phyloP scores from a whole-genome alignment of 306 rosid genomes.

The Inga oerstediana region DNA sequence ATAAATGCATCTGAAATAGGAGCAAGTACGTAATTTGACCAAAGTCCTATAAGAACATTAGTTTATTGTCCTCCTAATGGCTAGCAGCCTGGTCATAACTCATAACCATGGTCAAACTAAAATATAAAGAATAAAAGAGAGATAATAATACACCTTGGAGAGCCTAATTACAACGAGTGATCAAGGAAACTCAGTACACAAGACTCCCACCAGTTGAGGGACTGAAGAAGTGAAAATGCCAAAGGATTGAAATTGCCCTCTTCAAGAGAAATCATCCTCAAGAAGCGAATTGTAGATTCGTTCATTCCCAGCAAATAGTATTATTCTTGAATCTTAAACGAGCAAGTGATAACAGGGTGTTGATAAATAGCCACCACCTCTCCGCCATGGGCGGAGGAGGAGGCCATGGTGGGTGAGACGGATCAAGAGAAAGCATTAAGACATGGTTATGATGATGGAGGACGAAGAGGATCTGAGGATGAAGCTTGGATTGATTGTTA shows the following conservation, averaged over 20 bases:
- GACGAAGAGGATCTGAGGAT: conserved; percentile 58
- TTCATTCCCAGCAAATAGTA: conserved; percentile 33
- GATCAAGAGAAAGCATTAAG: conserved; percentile 16
- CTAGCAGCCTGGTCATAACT: neutral
- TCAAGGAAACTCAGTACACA: neutral
- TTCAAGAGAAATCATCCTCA: conserved; percentile 49
- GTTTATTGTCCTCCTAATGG: conserved; percentile 11
- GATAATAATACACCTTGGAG: conserved; percentile 28
- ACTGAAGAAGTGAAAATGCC: conserved; percentile 69
- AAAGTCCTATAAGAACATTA: conserved; percentile 35
- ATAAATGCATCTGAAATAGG: neutral
- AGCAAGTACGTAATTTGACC: conserved; percentile 6
- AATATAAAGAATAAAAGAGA: neutral
- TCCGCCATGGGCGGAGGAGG: conserved; percentile 33
- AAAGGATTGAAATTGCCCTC: conserved; percentile 98
- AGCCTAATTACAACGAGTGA: conserved; percentile 33
- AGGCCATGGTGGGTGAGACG: conserved; percentile 37
- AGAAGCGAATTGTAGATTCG: neutral
- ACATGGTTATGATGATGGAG: conserved; percentile 38
- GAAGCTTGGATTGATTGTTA: conserved; percentile 55
- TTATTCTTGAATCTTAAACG: conserved; percentile 33
- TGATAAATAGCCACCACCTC: conserved; percentile 33
- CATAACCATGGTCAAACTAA: conserved; percentile 22
- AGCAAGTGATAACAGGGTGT: neutral
- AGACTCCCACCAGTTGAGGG: neutral